Base-by-base conservation (phyloP, 2,329 filamentous ascomycete genomes). In the Fusarium pseudograminearum region DNA sequence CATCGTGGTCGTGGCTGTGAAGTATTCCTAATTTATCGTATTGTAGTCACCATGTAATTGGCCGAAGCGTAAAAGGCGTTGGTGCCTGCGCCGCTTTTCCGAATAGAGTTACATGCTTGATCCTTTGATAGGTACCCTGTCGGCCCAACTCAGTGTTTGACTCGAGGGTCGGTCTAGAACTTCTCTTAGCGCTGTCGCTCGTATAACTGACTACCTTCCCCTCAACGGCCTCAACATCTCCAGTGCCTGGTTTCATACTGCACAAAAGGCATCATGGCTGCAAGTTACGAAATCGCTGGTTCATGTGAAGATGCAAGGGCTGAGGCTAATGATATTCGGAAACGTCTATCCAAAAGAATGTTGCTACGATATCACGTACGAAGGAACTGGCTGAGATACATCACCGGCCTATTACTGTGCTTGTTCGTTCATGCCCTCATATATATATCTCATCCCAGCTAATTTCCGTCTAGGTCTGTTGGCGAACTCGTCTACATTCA, bases 401-500 rank as follows among this genome's bases (percentile, higher is more conserved):
- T 36, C 0, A 18, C 42, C 1, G 24, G 58, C 7, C 3, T 63
- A 3, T 12, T 63, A 7, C 30, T 48, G 26, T 26, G 41, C 14
- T 26, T 63, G 61, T 63, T n/a, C 31, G 58, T 38, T 3, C 7
- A 38, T 12, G 3, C 18, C 6, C 15, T 11, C 30, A 7, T 3
- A 7, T 5, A 7, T 28, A 16, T 34, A 20, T 7, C 24, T 6
- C 8, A 5, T 11, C 15, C 6, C 16, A n/a, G 7, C 48, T 63
- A 20, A 63, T n/a, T 15, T 1, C 3, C 15, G 1, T 12, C 14
- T 5, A 66, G 63, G 12, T 56, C 44, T 1, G 28, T 67, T 18
- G 41, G 24, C 16, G 47, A 66, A 26, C 51, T 66, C 8, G 18
- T 45, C 12, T 67, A 42, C 7, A 67, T 66, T 4, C n/a, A 47